Percentiles rank a stretch among this genome's conserved stretches.
Evolutionary conservation across 2,329 filamentous ascomycete species (phyloP).

Genomic region (Spiromastix sp.): DNA sequence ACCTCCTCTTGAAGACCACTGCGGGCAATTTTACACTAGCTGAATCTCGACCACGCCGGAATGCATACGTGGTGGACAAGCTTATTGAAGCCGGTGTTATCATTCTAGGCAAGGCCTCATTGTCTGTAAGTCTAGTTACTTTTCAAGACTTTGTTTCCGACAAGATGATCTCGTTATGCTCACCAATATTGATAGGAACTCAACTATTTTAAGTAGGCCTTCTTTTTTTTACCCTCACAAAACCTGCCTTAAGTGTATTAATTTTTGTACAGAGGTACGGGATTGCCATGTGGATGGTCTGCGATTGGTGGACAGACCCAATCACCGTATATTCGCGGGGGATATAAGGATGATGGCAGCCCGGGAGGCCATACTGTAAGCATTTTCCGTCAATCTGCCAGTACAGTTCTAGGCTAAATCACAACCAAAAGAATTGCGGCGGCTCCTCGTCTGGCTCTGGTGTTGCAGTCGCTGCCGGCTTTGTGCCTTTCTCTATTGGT

Average conservation of each 20-base stretch:
- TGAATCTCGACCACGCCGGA: conserved; percentile 13
- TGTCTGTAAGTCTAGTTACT: conserved; percentile 18
- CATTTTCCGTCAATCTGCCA: too few species aligned
- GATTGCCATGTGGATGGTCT: conserved; percentile 16
- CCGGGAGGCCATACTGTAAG: conserved; percentile 14
- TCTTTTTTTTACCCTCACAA: too few species aligned
- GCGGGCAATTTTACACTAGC: conserved; percentile 17
- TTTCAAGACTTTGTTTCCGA: too few species aligned
- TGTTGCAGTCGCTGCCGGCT: conserved; percentile 22
- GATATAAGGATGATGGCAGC: conserved; percentile 14
- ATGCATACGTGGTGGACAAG: conserved; percentile 16
- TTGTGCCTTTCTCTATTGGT: conserved; percentile 22
- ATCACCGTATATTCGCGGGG: conserved; percentile 17
- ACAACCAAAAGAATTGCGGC: conserved; percentile 18
- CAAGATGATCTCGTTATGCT: too few species aligned
- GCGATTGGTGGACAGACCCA: conserved; percentile 18
- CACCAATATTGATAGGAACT: too few species aligned
- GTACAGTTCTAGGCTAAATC: too few species aligned
- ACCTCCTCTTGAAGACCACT: conserved; percentile 18
- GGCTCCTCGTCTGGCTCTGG: conserved; percentile 26
- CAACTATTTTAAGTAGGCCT: too few species aligned
- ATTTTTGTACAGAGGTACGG: conserved; percentile 5
- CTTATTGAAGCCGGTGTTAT: conserved; percentile 21
- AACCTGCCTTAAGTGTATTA: too few species aligned
- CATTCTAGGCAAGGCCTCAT: conserved; percentile 24